Conservation (phyloP, 139 green algal genomes). For the Chlamydomonas sp. region DNA sequence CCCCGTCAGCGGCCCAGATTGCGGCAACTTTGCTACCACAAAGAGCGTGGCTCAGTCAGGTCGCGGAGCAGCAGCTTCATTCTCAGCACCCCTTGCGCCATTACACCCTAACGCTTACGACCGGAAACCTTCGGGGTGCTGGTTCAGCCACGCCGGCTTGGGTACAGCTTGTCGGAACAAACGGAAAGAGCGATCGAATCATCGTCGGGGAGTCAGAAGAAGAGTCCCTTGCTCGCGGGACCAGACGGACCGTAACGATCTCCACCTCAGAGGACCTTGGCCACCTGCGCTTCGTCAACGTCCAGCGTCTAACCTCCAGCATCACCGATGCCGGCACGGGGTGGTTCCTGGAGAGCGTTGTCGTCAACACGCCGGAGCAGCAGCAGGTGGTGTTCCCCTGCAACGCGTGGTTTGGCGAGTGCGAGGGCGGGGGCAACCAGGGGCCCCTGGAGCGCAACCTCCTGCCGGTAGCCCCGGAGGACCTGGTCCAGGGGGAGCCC, state of each 20-base stretch:
- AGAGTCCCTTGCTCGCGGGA: slow-evolving; percentile 66
- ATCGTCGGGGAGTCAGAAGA: slow-evolving; percentile 62
- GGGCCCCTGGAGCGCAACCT: slow-evolving; percentile 77
- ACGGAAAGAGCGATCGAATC: slow-evolving; percentile 52
- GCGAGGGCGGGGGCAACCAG: slow-evolving; percentile 66
- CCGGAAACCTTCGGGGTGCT: slow-evolving; percentile 85
- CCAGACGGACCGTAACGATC: slow-evolving; percentile 61
- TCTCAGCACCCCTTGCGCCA: not conserved
- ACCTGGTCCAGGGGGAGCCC: slow-evolving; percentile 29
- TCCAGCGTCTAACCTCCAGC: slow-evolving; percentile 53
- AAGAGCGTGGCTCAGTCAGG: slow-evolving; percentile 27
- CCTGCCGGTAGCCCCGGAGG: slow-evolving; percentile 47
- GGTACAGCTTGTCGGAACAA: slow-evolving; percentile 66
- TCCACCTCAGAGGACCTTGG: slow-evolving; percentile 54
- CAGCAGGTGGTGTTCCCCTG: slow-evolving; percentile 82
- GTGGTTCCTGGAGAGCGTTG: slow-evolving; percentile 58
- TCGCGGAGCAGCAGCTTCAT: slow-evolving; percentile 2
- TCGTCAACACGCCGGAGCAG: slow-evolving; percentile 57
- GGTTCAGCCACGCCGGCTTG: slow-evolving; percentile 63
- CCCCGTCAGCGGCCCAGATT: too few species aligned
- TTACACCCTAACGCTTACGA: slow-evolving; percentile 61
- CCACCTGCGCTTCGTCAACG: slow-evolving; percentile 60
- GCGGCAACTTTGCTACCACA: not conserved
- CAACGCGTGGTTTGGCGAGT: slow-evolving; percentile 85
- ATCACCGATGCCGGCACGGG: slow-evolving; percentile 56